A percentile compares a stretch with the other conserved stretches of the same genome.
Conservation (phyloP, 495 filamentous ascomycete genomes). For the Penicillium steckii region DNA sequence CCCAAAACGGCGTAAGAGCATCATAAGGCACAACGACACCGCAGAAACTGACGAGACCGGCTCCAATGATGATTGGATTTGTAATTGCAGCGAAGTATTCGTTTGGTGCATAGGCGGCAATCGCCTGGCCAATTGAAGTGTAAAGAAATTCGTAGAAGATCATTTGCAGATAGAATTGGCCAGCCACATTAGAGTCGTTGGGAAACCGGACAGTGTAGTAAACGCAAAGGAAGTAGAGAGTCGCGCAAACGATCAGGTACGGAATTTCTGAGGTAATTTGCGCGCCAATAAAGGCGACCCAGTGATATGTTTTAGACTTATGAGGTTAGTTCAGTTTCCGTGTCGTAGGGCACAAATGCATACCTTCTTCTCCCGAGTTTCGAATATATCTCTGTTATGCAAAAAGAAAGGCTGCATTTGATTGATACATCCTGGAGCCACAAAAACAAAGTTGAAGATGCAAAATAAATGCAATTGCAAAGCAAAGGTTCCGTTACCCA, state of each 20-base stretch:
- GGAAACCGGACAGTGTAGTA: constrained; percentile 59
- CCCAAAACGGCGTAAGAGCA: constrained; percentile 54
- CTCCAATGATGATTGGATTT: constrained; percentile 50
- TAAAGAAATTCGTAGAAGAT: constrained; percentile 47
- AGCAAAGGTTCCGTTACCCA: constrained; percentile 38
- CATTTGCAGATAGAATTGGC: constrained; percentile 45
- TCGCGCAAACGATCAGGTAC: constrained; percentile 55
- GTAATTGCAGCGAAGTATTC: constrained; percentile 54
- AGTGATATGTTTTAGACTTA: constrained; percentile 59
- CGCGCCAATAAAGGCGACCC: constrained; percentile 44
- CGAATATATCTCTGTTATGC: constrained; percentile 71
- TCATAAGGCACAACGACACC: constrained; percentile 54
- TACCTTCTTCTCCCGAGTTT: constrained; percentile 68
- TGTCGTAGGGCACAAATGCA: not conserved
- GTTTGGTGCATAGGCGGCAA: constrained; percentile 56
- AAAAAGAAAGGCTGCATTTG: constrained; percentile 87
- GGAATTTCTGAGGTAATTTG: constrained; percentile 58
- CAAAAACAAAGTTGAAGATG: constrained; percentile 73
- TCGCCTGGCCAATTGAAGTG: constrained; percentile 43
- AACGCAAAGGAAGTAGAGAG: constrained; percentile 58
- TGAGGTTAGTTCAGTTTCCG: not conserved
- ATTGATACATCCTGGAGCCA: constrained; percentile 79
- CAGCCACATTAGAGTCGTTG: constrained; percentile 36
- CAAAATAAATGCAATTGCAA: constrained; percentile 45
- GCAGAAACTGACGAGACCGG: constrained; percentile 52